Evolutionary conservation across 2,329 filamentous ascomycete species (phyloP), one percentile per base, ranked within the genome.

Genomic region (Aspergillus nomiae): DNA sequence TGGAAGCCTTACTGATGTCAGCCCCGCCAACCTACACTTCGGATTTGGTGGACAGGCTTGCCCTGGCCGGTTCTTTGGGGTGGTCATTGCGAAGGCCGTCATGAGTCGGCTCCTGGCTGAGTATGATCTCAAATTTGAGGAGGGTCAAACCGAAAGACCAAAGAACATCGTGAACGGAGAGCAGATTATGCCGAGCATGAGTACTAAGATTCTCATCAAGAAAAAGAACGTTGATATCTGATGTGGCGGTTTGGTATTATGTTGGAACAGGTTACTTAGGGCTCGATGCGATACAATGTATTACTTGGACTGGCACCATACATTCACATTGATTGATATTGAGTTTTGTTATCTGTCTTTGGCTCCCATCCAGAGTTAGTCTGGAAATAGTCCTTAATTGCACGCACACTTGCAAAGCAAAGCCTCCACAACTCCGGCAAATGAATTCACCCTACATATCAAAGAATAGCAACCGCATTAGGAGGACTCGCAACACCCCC

Each of bases 401-500:
- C 26, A 28, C 43, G 24, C 43, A 46, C 21, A 21, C 7, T 46
- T 46, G 3, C 41, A 43, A 21, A 19, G 21, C n/a, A 46, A 46
- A 46, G 19, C 19, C 8, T 28, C 26, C 46, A 19, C 14, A 10
- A 26, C 14, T 14, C 21, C 46, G 1, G 21, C 7, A 28, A 16
- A 48, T 28, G 30, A 19, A 19, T 36, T 7, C 21, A 48, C 28
- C 56, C 11, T 45, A 7, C 2, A 38, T 54, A 46, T 63, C 59
- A 83, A 36, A 82, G 78, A 30, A 82, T 80, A 24, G 80, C 80
- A 36, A 82, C 70, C 6, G 76, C 78, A 65, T 82, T 82, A 10
- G 81, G 78, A 6, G 82, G 81, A 63, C 79, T 82, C 24, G 77
- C 79, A 2, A 82, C 77, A 8, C 79, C 80, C 0, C 81, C 81